Evolutionary conservation across 1,139 yeast species (phyloP).

Genomic region (Suhomyces chickasaworum): DNA sequence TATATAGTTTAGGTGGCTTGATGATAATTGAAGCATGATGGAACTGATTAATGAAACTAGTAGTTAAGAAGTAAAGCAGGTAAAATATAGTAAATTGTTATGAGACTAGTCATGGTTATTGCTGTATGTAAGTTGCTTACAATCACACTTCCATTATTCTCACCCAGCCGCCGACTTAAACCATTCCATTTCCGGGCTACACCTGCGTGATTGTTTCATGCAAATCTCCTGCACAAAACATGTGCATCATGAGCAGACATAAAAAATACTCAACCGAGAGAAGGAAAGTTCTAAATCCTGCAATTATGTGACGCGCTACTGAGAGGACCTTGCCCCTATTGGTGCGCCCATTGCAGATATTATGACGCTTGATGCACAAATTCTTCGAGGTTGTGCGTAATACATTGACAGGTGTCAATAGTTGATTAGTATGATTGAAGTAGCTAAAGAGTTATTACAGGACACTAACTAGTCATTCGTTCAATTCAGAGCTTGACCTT

Average conservation of each 20-base stretch:
- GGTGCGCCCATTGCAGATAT: slow-evolving; percentile 3
- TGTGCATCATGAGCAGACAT: slow-evolving; percentile 6
- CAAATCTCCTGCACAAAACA: slow-evolving; percentile 7
- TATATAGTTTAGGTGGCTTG: not conserved
- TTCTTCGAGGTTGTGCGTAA: slow-evolving; percentile 1
- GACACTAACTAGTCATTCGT: not conserved
- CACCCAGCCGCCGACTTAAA: not conserved
- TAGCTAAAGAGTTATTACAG: not conserved
- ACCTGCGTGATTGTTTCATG: slow-evolving; percentile 11
- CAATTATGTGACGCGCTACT: not conserved
- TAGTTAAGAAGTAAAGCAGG: no score
- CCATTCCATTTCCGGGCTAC: slow-evolving; percentile 7
- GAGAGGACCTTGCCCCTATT: slow-evolving; percentile 1
- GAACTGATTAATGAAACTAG: not conserved
- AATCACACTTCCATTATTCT: not conserved
- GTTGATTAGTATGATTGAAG: not conserved
- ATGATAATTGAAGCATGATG: not conserved
- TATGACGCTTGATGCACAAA: not conserved
- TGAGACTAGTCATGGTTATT: not conserved
- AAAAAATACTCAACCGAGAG: slow-evolving; percentile 13
- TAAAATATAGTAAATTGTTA: not conserved
- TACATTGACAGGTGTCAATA: slow-evolving; percentile 10
- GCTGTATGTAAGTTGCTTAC: no score
- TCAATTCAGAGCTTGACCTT: not conserved
- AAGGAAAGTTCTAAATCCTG: slow-evolving; percentile 6